Percentiles rank a stretch among this genome's conserved stretches.
Conservation (phyloP, 306 rosid species). For the Datisca glomerata region DNA sequence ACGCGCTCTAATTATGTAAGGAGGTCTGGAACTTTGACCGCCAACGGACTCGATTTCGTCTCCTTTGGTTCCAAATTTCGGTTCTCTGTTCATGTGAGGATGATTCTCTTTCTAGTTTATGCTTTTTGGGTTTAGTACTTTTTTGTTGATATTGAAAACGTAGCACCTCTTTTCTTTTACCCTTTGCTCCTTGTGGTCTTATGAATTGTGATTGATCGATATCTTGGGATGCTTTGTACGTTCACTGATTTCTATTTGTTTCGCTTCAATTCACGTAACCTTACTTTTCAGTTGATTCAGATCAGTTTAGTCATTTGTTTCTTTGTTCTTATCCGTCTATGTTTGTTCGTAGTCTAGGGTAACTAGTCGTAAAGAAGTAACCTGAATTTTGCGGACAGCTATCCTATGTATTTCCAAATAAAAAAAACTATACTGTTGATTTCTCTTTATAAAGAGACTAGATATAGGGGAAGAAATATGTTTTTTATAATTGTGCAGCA, state of each 20-base stretch:
- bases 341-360: too few species aligned
- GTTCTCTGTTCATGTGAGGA: constrained; percentile 38
- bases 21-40: constrained; percentile 22
- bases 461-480: too few species aligned
- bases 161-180: not conserved
- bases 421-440: too few species aligned
- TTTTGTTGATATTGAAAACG: not conserved
- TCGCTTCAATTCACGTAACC: too few species aligned
- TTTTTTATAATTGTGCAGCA: not conserved
- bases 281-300: too few species aligned
- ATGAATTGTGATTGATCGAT: not conserved
- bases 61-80: constrained; percentile 18
- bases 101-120: not conserved
- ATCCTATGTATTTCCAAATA: not conserved
- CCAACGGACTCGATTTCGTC: constrained; percentile 16
- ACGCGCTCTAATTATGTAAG: constrained; percentile 12
- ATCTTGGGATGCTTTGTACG: not conserved
- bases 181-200: not conserved
- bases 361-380: too few species aligned
- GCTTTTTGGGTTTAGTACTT: not conserved
- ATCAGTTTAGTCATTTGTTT: too few species aligned
- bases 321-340: too few species aligned
- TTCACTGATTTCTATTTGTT: too few species aligned
- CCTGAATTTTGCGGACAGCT: not conserved
- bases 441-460: too few species aligned